Conservation (phyloP, 225 moss, liverwort and hornwort species). For the Neckera pumila region DNA sequence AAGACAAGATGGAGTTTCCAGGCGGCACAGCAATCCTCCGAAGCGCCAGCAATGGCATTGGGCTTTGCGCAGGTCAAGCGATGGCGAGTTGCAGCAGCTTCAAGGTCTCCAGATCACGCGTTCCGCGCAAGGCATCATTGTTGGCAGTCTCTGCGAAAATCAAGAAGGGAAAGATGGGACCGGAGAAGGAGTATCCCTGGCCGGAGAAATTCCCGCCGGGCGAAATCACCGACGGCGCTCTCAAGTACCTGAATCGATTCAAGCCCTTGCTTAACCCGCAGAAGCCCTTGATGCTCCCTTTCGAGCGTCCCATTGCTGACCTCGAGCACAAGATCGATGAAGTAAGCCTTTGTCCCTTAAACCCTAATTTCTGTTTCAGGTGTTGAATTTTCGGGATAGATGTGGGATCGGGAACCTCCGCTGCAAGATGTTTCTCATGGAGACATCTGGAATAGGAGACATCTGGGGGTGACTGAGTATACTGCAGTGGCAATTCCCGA, state of each 20-base stretch:
- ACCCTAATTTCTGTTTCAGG: not conserved
- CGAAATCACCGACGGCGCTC: slow-evolving; percentile 34
- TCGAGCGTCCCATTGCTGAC: slow-evolving; percentile 83
- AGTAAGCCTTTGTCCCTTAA: slow-evolving; percentile 7
- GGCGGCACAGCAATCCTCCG: slow-evolving; percentile 4
- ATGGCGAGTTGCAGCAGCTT: not conserved
- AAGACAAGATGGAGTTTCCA: slow-evolving; percentile 15
- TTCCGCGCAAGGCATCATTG: not conserved
- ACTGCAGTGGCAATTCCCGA: not conserved
- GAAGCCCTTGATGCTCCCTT: slow-evolving; percentile 74
- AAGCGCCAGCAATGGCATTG: slow-evolving; percentile 62
- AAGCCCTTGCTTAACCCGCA: slow-evolving; percentile 82
- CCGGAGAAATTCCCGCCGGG: slow-evolving; percentile 83
- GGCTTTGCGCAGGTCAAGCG: slow-evolving; percentile 24
- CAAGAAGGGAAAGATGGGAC: slow-evolving; percentile 89
- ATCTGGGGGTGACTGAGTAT: not conserved
- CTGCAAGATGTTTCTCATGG: not conserved
- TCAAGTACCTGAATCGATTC: slow-evolving; percentile 76
- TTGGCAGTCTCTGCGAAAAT: slow-evolving; percentile 54
- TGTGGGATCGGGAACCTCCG: no score
- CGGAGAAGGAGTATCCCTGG: slow-evolving; percentile 90
- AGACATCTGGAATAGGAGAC: not conserved
- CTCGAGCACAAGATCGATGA: slow-evolving; percentile 95
- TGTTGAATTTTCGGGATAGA: not conserved
- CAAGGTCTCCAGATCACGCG: not conserved